Base-by-base conservation (phyloP, 306 rosid genomes). In the Crotalaria pallida region DNA sequence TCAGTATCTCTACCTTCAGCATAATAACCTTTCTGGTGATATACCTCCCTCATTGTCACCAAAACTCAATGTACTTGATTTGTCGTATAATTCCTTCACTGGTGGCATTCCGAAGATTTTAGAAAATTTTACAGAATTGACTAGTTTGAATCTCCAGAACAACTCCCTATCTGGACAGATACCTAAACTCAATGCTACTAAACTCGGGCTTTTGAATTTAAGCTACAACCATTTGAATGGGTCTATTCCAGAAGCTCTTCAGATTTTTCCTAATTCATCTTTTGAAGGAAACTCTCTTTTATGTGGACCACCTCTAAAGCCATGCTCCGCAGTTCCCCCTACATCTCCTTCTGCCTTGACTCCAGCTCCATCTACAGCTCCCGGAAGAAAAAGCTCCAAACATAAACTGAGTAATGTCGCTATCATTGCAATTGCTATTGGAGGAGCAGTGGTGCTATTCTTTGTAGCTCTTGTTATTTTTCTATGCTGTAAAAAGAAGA, bases 221-320 rank as follows among this genome's bases (percentile, higher is more conserved):
- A 90, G 98, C 82, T 87, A 81, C 83, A 93, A 93, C 80, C 81
- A 86, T 43, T 85, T 93, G 61, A 90, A 84, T 81, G 98, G 98
- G 38, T 87, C 96, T 44, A 80, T 93, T 40, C 98, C 98, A 3
- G 40, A 64, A 22, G 69, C 86, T 44, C 93, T 93, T 52, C 74
- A 67, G 60, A 69, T 22, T 26, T 93, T 82, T 67, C 82, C 97
- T 13, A 81, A 74, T 67, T 86, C 96, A 12, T 82, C 97, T 19
- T 93, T 90, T 77, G 79, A 75, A 65, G 98, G 98, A 71, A 90
- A 93, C 75, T 65, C 85, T 29, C 81, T 31, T 68, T 79, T 92
- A 57, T 93, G 98, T 57, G 98, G 98, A 47, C 74, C 22, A 9
- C 98, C 97, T 69, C 81, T 93, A 43, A 82, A 78, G 67, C 65